These are phyloP conservation scores for Nymphaea colorata DNA, from an alignment of 164 flowering plant genomes.

Conservation along the genomic window DNA sequence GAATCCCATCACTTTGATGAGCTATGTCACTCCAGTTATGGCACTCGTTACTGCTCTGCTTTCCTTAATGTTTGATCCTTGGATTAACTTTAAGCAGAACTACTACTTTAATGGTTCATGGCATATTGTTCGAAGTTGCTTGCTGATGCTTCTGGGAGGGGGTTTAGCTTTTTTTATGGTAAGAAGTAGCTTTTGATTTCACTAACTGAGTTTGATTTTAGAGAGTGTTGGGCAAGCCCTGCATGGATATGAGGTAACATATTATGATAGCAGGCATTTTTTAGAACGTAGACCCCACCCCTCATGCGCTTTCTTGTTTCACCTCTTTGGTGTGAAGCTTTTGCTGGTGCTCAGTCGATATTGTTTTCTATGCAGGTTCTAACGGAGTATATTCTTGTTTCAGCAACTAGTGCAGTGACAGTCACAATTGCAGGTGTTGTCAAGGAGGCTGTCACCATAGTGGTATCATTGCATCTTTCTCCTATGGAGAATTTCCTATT, in stretches of 20 bases:
- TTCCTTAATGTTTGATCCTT: conserved; percentile 80
- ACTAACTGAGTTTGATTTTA: background rate
- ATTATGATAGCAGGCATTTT: background rate
- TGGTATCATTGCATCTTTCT: conserved; percentile 37
- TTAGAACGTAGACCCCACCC: no score
- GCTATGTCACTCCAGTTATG: conserved; percentile 95
- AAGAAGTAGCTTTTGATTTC: conserved; percentile 3
- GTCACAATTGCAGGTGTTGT: conserved; percentile 97
- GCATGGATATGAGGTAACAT: background rate
- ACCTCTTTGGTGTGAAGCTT: background rate
- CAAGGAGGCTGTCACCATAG: conserved; percentile 93
- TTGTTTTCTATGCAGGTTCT: conserved; percentile 58
- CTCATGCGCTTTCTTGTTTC: background rate
- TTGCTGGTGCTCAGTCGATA: background rate
- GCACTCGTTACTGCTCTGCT: conserved; percentile 67
- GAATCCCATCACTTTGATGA: conserved; percentile 89
- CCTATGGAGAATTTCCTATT: no score
- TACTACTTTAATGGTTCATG: conserved; percentile 60
- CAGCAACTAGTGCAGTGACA: conserved; percentile 96
- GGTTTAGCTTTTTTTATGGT: conserved; percentile 94
- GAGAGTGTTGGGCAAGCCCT: background rate
- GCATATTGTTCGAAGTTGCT: conserved; percentile 61
- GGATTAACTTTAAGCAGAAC: conserved; percentile 57
- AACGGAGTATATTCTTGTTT: conserved; percentile 81
- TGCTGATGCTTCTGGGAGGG: conserved; percentile 93